phyloP scores from a whole-genome alignment of 495 filamentous ascomycete genomes.

The Penicillium lagena region DNA sequence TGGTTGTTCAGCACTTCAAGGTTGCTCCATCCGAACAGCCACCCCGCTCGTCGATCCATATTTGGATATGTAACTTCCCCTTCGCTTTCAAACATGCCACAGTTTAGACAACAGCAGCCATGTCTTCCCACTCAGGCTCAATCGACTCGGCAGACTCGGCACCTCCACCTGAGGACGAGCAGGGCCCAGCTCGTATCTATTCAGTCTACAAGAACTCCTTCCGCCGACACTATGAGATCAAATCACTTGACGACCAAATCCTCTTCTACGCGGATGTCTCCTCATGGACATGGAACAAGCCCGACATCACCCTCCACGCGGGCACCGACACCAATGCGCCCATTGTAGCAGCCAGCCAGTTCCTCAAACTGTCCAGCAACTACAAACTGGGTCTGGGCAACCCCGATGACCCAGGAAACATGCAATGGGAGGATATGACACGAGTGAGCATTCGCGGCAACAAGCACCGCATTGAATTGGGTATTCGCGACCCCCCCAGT shows the following conservation, averaged over 20 bases:
- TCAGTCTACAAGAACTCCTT: conserved; percentile 7
- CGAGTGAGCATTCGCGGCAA: conserved; percentile 2
- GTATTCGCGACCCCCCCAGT: neutral
- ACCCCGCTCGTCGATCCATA: too few relatives aligned
- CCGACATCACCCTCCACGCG: conserved; percentile 13
- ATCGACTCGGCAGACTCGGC: neutral
- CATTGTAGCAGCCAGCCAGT: conserved; percentile 16
- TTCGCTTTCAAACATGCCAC: too few relatives aligned
- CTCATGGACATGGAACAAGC: conserved; percentile 10
- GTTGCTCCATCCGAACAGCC: too few relatives aligned
- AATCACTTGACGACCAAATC: conserved; percentile 3
- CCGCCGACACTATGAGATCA: conserved; percentile 12
- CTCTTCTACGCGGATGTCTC: conserved; percentile 11
- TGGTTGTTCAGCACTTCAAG: too few relatives aligned
- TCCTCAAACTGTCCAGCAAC: conserved; percentile 9
- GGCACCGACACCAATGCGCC: conserved; percentile 7
- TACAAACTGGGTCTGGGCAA: conserved; percentile 16
- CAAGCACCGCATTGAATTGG: conserved; percentile 15
- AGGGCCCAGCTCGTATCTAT: conserved; percentile 3
- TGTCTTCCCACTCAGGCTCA: conserved; percentile 8
- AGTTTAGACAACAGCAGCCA: neutral
- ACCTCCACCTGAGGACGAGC: neutral
- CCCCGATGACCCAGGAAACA: conserved; percentile 5
- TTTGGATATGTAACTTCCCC: too few relatives aligned
- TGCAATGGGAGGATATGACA: conserved; percentile 20